Conservation (phyloP, 2,329 filamentous ascomycete genomes). For the Orbilia ellipsospora region DNA sequence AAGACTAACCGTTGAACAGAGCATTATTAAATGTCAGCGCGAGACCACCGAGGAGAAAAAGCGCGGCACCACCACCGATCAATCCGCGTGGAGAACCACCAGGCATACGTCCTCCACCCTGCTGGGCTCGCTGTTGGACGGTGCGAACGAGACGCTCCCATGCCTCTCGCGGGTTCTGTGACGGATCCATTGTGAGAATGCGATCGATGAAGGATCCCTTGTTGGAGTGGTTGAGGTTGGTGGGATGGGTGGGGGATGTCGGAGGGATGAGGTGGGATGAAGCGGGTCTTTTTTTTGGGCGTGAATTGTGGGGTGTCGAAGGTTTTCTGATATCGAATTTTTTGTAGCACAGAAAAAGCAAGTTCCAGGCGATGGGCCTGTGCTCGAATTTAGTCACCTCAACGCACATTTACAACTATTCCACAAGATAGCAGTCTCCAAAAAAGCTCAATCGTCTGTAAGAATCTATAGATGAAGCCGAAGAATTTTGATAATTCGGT, state of each 20-base stretch:
- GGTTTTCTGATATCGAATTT: slow-evolving; percentile 38
- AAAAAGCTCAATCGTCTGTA: too few species aligned
- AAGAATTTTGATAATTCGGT: too few species aligned
- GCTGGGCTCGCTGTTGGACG: slow-evolving; percentile 68
- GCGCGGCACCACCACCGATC: slow-evolving; percentile 68
- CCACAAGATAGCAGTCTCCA: too few species aligned
- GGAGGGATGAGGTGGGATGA: slow-evolving; percentile 52
- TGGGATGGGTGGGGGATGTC: slow-evolving; percentile 61
- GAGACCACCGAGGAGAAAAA: slow-evolving; percentile 69
- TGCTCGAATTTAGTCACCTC: too few species aligned
- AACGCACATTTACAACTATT: too few species aligned
- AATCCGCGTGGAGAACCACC: slow-evolving; percentile 65
- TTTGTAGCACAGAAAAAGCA: slow-evolving; percentile 50
- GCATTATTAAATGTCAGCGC: slow-evolving; percentile 71
- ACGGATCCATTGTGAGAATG: slow-evolving; percentile 60
- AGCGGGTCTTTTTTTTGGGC: slow-evolving; percentile 29
- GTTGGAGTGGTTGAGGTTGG: slow-evolving; percentile 57
- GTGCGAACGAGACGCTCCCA: slow-evolving; percentile 69
- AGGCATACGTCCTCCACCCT: slow-evolving; percentile 63
- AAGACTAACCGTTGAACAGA: slow-evolving; percentile 72
- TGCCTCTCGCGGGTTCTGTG: slow-evolving; percentile 70
- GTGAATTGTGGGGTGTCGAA: slow-evolving; percentile 45
- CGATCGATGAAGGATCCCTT: not conserved
- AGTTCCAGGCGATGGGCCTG: slow-evolving; percentile 33
- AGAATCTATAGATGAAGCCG: too few species aligned